Base-by-base conservation (phyloP, 1,139 yeast genomes). In the Blastobotrys aristatus region DNA sequence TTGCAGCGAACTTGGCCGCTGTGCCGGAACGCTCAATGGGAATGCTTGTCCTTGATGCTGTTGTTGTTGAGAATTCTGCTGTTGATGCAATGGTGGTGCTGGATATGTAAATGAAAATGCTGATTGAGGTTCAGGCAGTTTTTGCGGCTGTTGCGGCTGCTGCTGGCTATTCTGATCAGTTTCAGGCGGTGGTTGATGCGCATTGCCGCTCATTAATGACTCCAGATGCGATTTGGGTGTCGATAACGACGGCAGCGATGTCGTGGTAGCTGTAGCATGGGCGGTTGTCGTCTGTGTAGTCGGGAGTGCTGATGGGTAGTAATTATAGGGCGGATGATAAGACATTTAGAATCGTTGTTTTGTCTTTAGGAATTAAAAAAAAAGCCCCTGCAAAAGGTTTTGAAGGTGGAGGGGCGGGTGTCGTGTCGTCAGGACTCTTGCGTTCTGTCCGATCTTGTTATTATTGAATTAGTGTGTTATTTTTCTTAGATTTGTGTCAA, bases 161-260 rank as follows among this genome's bases (percentile, higher is more conserved):
- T 2, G 11, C 21, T 16, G 4, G 13, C 17, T 39, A 34, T 39
- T 18, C 10, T 20, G 43, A 26, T 29, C 24, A 34, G 13, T 4
- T 30, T 13, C 14, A n/a, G 33, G n/a, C 21, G 14, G 35, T 22
- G 32, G 45, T 37, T 10, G 40, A 10, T 24, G 42, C 20, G 18
- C 37, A 13, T 31, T 24, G 4, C 29, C 18, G 20, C 26, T 34
- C 45, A 49, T 49, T 30, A 49, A 14, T 33, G 41, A 41, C 47
- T 49, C 51, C 20, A 49, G 33, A 38, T 47, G 47, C 18, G 49
- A 43, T 37, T 45, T 45, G 36, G 51, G 49, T 13, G 44, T 41
- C 40, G 48, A 36, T 17, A 46, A 36, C 17, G 48, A 44, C 33
- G 47, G 45, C 22, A 41, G 24, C 13, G 47, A 31, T 34, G 50